Evolutionary conservation across 1,284 basidiomycete species (phyloP), one percentile per base, ranked within the genome.

Genomic region (Pascua sp.): DNA sequence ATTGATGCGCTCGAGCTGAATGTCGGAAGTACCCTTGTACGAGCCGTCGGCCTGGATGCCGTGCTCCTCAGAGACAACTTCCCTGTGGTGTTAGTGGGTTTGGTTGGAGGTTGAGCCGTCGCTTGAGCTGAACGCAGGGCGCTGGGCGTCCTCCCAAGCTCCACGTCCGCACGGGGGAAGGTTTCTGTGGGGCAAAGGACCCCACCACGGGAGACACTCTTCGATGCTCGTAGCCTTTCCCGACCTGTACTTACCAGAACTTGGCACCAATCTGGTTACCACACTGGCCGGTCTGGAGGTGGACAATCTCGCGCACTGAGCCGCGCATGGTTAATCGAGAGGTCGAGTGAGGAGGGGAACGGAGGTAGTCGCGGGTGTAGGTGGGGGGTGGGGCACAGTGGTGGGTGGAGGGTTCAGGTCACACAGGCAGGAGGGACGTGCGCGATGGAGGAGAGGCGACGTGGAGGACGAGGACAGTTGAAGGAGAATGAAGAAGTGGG

Each of bases 181-280:
- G 36, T 1, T 49, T 17, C 43, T 42, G 24, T n/a, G 11, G 42
- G 8, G 38, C 24, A 36, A 1, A 8, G 2, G 10, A 15, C 24
- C 24, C 24, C 24, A 32, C 4, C 24, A 32, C 7, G 4, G 7
- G 4, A 3, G 24, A 32, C 24, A 32, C 24, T 7, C 3, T 3
- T 32, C 4, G 24, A 32, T 32, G 7, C 24, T 7, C 7, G 24
- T 32, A 32, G 24, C 24, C 4, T 4, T 32, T 32, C 24, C 24
- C 7, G 24, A 32, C 13, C 8, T 17, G 40, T 42, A 91, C 92
- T 80, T 89, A 92, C 94, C 92, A 97, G 87, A 98, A 97, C 81
- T 96, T 96, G 83, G 91, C 89, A 90, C 91, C 91, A 75, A 95
- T 94, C 83, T 95, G 91, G 89, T 95, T 95, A 84, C 92, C 92